Evolutionary conservation across 2,329 filamentous ascomycete species (phyloP).

Genomic region (Botrytis squamosa): DNA sequence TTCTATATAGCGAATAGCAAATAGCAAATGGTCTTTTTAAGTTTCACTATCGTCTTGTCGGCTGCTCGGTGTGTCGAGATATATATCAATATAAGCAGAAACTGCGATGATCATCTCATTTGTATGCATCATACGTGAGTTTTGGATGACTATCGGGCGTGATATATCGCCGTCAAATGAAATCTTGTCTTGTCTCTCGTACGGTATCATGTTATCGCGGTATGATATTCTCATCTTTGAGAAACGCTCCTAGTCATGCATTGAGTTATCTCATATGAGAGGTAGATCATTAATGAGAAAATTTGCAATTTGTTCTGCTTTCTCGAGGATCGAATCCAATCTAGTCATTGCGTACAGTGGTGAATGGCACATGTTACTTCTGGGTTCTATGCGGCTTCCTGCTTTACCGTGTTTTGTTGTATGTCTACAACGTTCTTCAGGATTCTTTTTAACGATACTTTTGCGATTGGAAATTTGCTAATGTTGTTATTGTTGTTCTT

Average conservation of each 20-base stretch:
- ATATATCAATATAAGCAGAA: neutral
- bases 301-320: neutral
- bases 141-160: neutral
- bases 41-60: neutral
- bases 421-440: neutral
- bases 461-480: neutral
- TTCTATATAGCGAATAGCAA: too few relatives aligned
- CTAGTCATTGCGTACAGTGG: neutral
- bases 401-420: neutral
- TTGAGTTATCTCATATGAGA: neutral
- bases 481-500: neutral
- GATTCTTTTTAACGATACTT: neutral
- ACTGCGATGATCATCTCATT: neutral
- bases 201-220: neutral
- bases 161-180: neutral
- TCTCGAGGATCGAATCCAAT: neutral
- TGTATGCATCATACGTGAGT: neutral
- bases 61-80: neutral
- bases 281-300: neutral
- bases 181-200: neutral
- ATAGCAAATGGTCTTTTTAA: neutral
- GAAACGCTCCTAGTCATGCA: neutral
- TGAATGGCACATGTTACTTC: neutral
- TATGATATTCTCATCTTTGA: neutral
- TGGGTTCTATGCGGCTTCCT: neutral